phyloP scores from a whole-genome alignment of 169 alveolate genomes.

The Eimeria maxima region DNA sequence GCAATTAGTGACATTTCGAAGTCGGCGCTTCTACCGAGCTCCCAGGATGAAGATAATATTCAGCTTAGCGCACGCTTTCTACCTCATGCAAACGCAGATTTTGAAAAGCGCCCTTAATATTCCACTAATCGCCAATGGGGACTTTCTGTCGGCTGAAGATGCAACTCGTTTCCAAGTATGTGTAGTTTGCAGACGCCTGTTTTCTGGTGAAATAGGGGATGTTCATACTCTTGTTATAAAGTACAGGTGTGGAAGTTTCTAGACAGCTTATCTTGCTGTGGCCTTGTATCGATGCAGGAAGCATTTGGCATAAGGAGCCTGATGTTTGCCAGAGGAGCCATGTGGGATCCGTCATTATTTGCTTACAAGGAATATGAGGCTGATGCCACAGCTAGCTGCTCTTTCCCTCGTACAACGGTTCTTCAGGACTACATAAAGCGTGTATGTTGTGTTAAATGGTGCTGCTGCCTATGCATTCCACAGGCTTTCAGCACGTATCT shows the following conservation, averaged over 20 bases:
- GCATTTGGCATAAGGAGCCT: conserved; percentile 66
- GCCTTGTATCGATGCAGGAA: conserved; percentile 56
- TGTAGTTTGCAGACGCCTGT: neutral
- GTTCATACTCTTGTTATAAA: neutral
- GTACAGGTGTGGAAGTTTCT: neutral
- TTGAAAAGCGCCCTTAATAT: conserved; percentile 41
- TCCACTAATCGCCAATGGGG: conserved; percentile 84
- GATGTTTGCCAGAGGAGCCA: conserved; percentile 85
- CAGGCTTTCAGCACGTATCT: neutral
- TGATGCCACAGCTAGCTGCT: conserved; percentile 1
- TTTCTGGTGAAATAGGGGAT: neutral
- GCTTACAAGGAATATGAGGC: neutral
- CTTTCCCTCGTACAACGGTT: conserved; percentile 13
- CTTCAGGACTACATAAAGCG: conserved; percentile 64
- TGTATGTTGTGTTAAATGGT: conserved; percentile 1
- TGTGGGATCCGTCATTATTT: conserved; percentile 84
- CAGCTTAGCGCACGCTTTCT: neutral
- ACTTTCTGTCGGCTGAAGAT: conserved; percentile 65
- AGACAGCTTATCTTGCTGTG: neutral
- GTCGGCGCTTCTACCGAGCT: conserved; percentile 1
- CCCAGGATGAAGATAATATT: neutral
- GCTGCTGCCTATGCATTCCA: neutral
- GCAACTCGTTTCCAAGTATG: conserved; percentile 80
- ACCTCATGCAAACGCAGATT: conserved; percentile 15
- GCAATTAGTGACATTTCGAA: neutral